A percentile compares a stretch with the other conserved stretches of the same genome.
phyloP scores from a whole-genome alignment of 495 filamentous ascomycete species.

The Lepraria neglecta region DNA sequence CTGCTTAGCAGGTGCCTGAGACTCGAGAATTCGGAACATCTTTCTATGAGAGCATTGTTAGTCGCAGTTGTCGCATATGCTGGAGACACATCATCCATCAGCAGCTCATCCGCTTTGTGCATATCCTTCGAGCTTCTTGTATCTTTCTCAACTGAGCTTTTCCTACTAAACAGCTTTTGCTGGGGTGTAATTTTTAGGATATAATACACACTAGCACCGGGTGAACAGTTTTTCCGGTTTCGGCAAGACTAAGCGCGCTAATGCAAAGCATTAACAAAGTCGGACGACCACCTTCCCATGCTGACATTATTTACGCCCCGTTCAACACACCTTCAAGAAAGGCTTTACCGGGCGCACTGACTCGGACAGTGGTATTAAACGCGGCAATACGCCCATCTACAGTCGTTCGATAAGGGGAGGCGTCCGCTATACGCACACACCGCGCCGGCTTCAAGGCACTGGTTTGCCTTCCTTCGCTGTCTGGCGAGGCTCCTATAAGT shows the following conservation, averaged over 20 bases:
- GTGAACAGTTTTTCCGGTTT: constrained; percentile 1
- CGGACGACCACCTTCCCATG: not conserved
- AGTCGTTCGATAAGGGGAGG: too few species aligned
- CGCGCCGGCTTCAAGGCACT: not conserved
- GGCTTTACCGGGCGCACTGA: not conserved
- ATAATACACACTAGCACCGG: not conserved
- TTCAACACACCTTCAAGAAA: not conserved
- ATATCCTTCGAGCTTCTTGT: not conserved
- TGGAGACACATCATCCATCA: constrained; percentile 12
- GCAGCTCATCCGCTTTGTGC: not conserved
- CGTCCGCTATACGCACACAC: not conserved
- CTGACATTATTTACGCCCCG: not conserved
- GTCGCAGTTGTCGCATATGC: not conserved
- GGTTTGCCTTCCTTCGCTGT: not conserved
- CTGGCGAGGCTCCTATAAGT: not conserved
- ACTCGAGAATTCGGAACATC: constrained; percentile 82
- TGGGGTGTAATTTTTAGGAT: not conserved
- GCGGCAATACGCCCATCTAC: too few species aligned
- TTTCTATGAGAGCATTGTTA: constrained; percentile 12
- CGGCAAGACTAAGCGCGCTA: not conserved
- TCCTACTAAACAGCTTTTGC: not conserved
- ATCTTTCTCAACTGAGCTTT: not conserved
- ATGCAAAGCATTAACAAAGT: not conserved
- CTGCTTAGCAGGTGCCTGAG: constrained; percentile 89
- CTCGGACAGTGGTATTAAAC: not conserved